Base-by-base conservation (phyloP, 2,329 filamentous ascomycete species). In the Ascochyta rabiei region DNA sequence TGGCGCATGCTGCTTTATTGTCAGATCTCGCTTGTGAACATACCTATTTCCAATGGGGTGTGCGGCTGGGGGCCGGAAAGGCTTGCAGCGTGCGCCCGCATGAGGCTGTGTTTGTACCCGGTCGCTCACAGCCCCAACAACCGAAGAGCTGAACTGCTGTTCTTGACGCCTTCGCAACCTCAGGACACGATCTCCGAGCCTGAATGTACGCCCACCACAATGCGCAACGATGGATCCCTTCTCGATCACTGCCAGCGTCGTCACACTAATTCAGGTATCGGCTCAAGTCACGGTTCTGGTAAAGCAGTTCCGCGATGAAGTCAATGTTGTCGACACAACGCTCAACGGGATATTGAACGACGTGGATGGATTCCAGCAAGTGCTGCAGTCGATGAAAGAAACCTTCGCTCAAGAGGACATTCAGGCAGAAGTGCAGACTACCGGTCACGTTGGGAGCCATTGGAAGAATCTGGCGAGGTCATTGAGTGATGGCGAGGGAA, bases 381-480 rank as follows among this genome's bases (percentile, higher is more conserved):
- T 66, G 13, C 34, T 69, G 15, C 53, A 58, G 43, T 62, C 63
- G 12, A 65, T 66, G 63, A 61, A 57, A 54, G 66, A 67, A 28
- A 67, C 63, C 1, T 60, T 69, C 38, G 56, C 60, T 8, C 60
- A 62, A n/a, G 41, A 57, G 12, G 59, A 63, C n/a, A 52, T 61
- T 24, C 59, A 58, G 35, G 54, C 53, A 15, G 52, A 53, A 21
- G 39, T 64, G 10, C 57, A 61, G 23, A 44, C 41, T 3, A 69
- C 61, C 4, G 64, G 64, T 5, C 61, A 67, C 49, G 53, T 63
- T 4, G 61, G 63, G 12, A 62, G 48, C 37, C 64, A 67, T 47
- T 69, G 57, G 60, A 62, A 62, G 37, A 66, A 68, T 24, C 59
- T 68, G 12, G 55, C 59, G 37, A 53, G 59, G 40, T 63, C 61